Conservation (phyloP, 495 filamentous ascomycete genomes). For the Bombardia bombarda region DNA sequence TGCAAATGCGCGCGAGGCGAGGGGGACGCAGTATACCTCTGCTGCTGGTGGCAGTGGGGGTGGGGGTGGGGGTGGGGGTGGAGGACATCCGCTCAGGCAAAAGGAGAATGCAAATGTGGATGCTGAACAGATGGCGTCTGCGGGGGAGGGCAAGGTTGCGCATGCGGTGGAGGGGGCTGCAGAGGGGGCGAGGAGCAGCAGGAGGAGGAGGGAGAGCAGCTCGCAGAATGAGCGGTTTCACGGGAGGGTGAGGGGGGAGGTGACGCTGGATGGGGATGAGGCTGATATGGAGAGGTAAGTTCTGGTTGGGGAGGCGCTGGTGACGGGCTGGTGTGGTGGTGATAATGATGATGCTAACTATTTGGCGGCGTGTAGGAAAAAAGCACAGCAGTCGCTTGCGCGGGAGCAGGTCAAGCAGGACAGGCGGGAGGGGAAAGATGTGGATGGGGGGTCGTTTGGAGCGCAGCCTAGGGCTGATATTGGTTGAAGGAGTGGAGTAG, state of each 20-base stretch:
- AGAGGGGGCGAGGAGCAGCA: slow-evolving; percentile 6
- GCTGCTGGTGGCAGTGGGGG: no score
- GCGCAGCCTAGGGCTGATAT: neutral
- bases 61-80: neutral
- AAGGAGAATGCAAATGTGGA: slow-evolving; percentile 33
- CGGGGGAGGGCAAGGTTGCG: slow-evolving; percentile 48
- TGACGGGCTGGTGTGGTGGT: neutral
- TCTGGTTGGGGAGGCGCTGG: neutral
- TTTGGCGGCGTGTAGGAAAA: neutral
- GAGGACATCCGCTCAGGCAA: neutral
- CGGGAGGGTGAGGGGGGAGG: slow-evolving; percentile 16
- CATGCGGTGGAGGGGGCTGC: slow-evolving; percentile 30
- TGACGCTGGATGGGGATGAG: slow-evolving; percentile 24
- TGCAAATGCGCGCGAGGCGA: slow-evolving; percentile 10
- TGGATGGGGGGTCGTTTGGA: neutral
- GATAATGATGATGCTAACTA: no score
- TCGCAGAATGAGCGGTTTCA: slow-evolving; percentile 4
- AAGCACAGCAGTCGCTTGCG: neutral
- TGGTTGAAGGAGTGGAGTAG: no score
- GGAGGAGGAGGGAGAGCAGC: neutral
- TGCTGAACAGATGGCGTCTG: slow-evolving; percentile 49
- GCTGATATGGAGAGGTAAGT: slow-evolving; percentile 33
- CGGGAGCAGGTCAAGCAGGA: neutral
- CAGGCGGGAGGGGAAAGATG: neutral
- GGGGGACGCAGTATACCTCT: slow-evolving; percentile 9